phyloP scores from a whole-genome alignment of 75 land plant genomes.

The Larix kaempferi region DNA sequence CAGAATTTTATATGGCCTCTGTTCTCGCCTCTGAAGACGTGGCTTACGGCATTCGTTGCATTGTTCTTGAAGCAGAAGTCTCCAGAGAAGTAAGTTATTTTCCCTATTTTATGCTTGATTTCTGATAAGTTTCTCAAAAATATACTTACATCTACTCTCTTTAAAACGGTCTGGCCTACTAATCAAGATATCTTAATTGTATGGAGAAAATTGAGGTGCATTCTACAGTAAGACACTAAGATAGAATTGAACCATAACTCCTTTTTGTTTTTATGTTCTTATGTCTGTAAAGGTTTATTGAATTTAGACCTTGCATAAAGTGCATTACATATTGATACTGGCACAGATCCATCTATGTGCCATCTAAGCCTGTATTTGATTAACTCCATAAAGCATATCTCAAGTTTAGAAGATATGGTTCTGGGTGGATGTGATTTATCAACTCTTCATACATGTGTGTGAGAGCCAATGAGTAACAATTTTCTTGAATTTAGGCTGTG shows the following conservation, averaged over 20 bases:
- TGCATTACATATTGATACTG: too few relatives aligned
- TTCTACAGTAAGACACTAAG: background rate
- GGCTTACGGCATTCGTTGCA: constrained; percentile 31
- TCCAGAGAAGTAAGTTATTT: constrained; percentile 32
- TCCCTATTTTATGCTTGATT: background rate
- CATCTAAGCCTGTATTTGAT: too few relatives aligned
- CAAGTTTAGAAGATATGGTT: too few relatives aligned
- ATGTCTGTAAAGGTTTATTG: too few relatives aligned
- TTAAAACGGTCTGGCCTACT: background rate
- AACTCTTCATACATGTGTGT: too few relatives aligned
- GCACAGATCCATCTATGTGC: too few relatives aligned
- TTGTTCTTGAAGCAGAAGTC: constrained; percentile 30
- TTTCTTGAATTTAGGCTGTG: background rate
- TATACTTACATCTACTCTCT: background rate
- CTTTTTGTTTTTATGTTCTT: too few relatives aligned
- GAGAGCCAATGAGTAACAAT: background rate
- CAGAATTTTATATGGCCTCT: constrained; percentile 14
- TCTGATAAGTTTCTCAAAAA: background rate
- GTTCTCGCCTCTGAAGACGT: constrained; percentile 23
- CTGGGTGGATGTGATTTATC: too few relatives aligned
- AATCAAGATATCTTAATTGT: background rate
- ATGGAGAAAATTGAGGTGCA: background rate
- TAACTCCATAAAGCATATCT: too few relatives aligned
- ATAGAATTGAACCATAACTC: too few relatives aligned
- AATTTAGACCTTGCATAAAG: background rate